Evolutionary conservation across 805 yeast species (phyloP).

Genomic region (Yamadazyma takamatsuzukensis): DNA sequence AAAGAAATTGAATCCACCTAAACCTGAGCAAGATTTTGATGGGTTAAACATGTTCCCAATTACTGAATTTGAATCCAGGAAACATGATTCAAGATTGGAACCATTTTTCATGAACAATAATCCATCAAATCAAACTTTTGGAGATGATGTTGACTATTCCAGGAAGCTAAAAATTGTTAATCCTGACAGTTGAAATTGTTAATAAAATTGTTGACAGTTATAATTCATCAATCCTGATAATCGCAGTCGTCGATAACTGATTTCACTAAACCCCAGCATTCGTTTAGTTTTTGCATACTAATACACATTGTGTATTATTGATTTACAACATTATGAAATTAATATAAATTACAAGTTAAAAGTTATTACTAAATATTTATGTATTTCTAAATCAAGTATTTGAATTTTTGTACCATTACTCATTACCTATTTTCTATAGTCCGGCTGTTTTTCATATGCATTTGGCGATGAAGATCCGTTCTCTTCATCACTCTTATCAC

Average conservation of each 20-base stretch:
- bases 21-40: constrained; percentile 9
- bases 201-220: too few species aligned
- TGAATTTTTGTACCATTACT: too few species aligned
- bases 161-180: constrained; percentile 18
- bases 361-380: too few species aligned
- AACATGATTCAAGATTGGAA: constrained; percentile 16
- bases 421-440: too few species aligned
- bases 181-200: constrained; percentile 7
- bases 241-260: too few species aligned
- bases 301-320: too few species aligned
- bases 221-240: too few species aligned
- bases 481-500: constrained; percentile 18
- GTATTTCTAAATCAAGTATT: too few species aligned
- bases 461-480: constrained; percentile 46
- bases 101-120: constrained; percentile 24
- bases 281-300: too few species aligned
- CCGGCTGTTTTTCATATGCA: constrained; percentile 88
- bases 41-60: constrained; percentile 32
- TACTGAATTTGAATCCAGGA: constrained; percentile 22
- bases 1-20: constrained; percentile 20
- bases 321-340: too few species aligned
- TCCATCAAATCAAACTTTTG: constrained; percentile 26
- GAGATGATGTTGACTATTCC: constrained; percentile 33
- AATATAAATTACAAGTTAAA: too few species aligned
- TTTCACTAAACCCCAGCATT: too few species aligned